Evolutionary conservation across 169 alveolate genomes (phyloP), one percentile per base, ranked within the genome.

Genomic region (Plasmodium adleri): DNA sequence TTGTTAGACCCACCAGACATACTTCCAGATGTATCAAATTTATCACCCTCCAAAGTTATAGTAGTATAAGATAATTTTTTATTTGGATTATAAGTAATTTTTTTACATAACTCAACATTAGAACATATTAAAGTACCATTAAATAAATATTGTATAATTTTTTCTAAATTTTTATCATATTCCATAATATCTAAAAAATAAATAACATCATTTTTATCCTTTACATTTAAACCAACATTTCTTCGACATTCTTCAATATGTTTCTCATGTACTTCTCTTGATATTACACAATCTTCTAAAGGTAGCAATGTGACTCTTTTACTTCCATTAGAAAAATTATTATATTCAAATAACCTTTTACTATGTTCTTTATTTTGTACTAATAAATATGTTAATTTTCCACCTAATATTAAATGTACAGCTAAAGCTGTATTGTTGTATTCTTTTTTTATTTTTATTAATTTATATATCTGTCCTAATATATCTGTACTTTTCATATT

Each of bases 1-100:
- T 92, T 93, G 67, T 88, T 89, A 5, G 96, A 96, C 3, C 99
- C 99, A 20, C 99, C 99, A 0, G 96, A 92, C 94, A 97, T 93
- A 26, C 96, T 93, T 60, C 99, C 99, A 20, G 90, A 90, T 4
- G 97, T 97, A 68, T 97, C 98, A 66, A 95, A 96, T 52, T 92
- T 95, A 92, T 97, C 99, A 22, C 99, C 99, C 56, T 97, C 97
- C 20, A 96, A 67, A 28, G 98, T 95, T 0, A 97, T 98, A 59
- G 97, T 94, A 71, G 96, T 95, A 28, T 72, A 94, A 32, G 95
- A 92, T 63, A 93, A 56, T 59, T 88, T 94, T 39, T 90, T 78
- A 66, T 95, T 94, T 17, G 93, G 70, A 56, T 96, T 94, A 87
- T 94, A 96, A 9, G 98, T 97, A 47, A 97, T 95, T 73, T 93